phyloP scores from a whole-genome alignment of 2,329 filamentous ascomycete species.

The Colletotrichum brevisporum region DNA sequence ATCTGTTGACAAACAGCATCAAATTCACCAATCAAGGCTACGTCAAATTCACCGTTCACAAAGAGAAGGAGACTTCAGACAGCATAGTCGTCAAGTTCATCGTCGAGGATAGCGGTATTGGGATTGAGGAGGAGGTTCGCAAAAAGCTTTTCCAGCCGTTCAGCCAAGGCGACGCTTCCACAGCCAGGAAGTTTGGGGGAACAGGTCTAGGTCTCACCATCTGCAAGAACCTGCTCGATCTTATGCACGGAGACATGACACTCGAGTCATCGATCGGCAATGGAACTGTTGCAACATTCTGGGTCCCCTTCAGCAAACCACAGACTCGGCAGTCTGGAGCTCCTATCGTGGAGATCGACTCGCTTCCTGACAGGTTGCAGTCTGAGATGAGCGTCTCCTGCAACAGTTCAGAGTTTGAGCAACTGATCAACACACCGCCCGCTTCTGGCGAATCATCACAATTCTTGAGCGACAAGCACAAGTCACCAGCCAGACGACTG shows the following conservation, averaged over 20 bases:
- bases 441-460: conserved; percentile 34
- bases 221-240: conserved; percentile 82
- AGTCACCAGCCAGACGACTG: conserved; percentile 46
- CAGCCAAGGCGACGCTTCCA: conserved; percentile 85
- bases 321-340: conserved; percentile 60
- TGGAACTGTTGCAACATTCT: conserved; percentile 83
- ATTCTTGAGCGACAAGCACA: conserved; percentile 44
- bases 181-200: conserved; percentile 82
- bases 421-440: conserved; percentile 60
- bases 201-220: conserved; percentile 85
- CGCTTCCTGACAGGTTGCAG: conserved; percentile 77
- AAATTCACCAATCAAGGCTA: conserved; percentile 80
- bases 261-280: conserved; percentile 76
- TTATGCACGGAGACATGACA: conserved; percentile 84
- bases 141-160: conserved; percentile 84
- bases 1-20: conserved; percentile 82
- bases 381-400: conserved; percentile 75
- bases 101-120: conserved; percentile 84
- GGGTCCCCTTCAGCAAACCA: conserved; percentile 82
- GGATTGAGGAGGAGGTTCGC: conserved; percentile 83
- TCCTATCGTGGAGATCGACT: conserved; percentile 70
- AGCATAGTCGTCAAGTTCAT: conserved; percentile 78
- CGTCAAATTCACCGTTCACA: conserved; percentile 76
- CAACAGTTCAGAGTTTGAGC: conserved; percentile 75
- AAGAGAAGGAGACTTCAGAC: conserved; percentile 75